Evolutionary conservation across 306 rosid species (phyloP).

Genomic region (Delonix regia): DNA sequence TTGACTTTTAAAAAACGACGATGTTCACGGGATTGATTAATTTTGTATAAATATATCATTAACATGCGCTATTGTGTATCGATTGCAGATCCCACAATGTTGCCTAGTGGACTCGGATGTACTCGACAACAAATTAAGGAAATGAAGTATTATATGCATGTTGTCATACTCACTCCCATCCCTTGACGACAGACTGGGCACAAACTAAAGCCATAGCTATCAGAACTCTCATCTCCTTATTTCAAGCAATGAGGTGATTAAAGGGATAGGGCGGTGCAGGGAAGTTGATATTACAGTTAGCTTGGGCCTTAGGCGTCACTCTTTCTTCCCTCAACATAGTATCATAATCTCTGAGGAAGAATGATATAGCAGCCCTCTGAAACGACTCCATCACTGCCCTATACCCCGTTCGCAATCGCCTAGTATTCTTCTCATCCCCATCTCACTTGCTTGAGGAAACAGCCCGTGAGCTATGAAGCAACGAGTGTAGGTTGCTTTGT

Average conservation of each 20-base stretch:
- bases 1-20: background rate
- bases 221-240: constrained; percentile 36
- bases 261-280: background rate
- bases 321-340: background rate
- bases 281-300: background rate
- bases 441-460: background rate
- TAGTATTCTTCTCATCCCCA: background rate
- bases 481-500: constrained; percentile 21
- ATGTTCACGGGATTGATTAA: background rate
- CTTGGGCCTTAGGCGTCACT: constrained; percentile 27
- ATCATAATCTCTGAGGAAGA: constrained; percentile 13
- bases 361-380: background rate
- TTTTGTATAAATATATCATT: background rate
- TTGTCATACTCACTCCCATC: background rate
- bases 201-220: constrained; percentile 29
- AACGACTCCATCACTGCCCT: background rate
- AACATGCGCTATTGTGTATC: background rate
- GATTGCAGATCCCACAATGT: no score
- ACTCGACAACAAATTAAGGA: background rate
- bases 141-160: no score
- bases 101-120: no score
- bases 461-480: background rate
- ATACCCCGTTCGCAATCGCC: constrained; percentile 11
- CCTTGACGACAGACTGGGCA: background rate
- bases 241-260: background rate